A percentile compares a stretch with the other conserved stretches of the same genome.
These are phyloP conservation scores for Boletellus ananiceps DNA, from an alignment of 768 basidiomycete species.

Conservation along the genomic window DNA sequence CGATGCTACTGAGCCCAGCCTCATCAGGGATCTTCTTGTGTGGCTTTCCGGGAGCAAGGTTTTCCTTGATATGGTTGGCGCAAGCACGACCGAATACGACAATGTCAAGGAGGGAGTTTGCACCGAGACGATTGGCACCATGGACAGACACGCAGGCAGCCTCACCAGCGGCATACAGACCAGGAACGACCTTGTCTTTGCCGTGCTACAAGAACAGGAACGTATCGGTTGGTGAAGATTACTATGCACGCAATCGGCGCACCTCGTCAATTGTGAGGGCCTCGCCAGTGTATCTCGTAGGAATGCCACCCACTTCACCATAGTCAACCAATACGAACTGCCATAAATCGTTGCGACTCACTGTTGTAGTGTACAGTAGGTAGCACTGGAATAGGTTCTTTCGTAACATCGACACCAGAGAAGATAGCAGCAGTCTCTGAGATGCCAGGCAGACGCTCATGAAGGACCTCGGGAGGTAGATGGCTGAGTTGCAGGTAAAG, in stretches of 20 bases:
- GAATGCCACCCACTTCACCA: constrained; percentile 92
- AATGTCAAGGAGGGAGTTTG: constrained; percentile 97
- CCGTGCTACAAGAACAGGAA: constrained; percentile 47
- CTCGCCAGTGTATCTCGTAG: constrained; percentile 97
- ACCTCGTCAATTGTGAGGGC: constrained; percentile 81
- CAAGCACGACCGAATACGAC: constrained; percentile 99
- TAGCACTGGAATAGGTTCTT: constrained; percentile 97
- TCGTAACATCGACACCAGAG: constrained; percentile 97
- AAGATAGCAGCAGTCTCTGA: constrained; percentile 99
- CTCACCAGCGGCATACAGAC: constrained; percentile 97
- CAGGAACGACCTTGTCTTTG: constrained; percentile 91
- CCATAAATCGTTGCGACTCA: constrained; percentile 39
- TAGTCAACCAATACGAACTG: constrained; percentile 10
- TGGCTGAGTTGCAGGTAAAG: constrained; percentile 95
- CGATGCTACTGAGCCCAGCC: constrained; percentile 79
- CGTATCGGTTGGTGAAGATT: background rate
- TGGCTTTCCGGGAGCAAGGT: constrained; percentile 79
- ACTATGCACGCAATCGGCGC: constrained; percentile 1
- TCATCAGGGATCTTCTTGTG: constrained; percentile 87
- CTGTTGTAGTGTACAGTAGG: constrained; percentile 99
- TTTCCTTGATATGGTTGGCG: constrained; percentile 95
- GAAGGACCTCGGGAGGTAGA: constrained; percentile 90
- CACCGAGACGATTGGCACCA: constrained; percentile 98
- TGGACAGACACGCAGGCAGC: constrained; percentile 99
- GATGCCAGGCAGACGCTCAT: constrained; percentile 96